Base-by-base conservation (phyloP, 1,284 basidiomycete species). In the Pseudozyma sp. region DNA sequence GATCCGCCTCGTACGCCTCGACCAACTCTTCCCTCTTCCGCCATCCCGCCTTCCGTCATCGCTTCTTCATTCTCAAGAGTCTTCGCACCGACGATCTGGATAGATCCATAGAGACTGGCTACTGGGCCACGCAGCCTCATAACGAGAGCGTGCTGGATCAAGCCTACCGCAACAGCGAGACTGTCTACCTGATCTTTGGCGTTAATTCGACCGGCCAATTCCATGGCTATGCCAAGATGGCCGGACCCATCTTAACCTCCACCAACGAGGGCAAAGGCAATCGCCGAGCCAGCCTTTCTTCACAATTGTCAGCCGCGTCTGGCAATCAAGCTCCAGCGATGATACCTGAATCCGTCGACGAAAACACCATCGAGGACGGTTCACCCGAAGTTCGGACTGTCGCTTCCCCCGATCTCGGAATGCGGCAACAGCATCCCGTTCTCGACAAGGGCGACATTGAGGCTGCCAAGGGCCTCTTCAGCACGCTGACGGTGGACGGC, bases 101-200 rank as follows among this genome's bases (percentile, higher is more conserved):
- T 75, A 86, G 92, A 30, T 94, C 93, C 76, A 90, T 94, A n/a
- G 87, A 91, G 82, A 89, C 88, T 8, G 91, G 92, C 1, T 73
- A 91, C 0, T 98, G 96, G 95, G 91, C 92, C 37, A 98, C 95
- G 0, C 96, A 98, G 85, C 88, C 88, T 63, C 95, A 98, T 86
- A 98, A 97, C 80, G 94, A 97, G 85, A 77, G 78, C 13, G 83
- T 86, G 1, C 78, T 86, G 31, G 94, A 97, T 77, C 93, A 94
- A 84, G 94, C 95, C 0, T 97, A 88, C 85, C 89, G 94, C 39
- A 96, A 93, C 7, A 92, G 92, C 75, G 88, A 89, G 77, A 90
- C 93, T 16, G 94, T 97, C 5, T 92, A 88, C 79, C 88, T 97
- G 46, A 90, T 97, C 74, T 97, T 97, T 80, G 90, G 94, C 45